Evolutionary conservation across 352 stramenopile genomes (phyloP), one percentile per base, ranked within the genome.

Genomic region (Phytophthora lateralis): DNA sequence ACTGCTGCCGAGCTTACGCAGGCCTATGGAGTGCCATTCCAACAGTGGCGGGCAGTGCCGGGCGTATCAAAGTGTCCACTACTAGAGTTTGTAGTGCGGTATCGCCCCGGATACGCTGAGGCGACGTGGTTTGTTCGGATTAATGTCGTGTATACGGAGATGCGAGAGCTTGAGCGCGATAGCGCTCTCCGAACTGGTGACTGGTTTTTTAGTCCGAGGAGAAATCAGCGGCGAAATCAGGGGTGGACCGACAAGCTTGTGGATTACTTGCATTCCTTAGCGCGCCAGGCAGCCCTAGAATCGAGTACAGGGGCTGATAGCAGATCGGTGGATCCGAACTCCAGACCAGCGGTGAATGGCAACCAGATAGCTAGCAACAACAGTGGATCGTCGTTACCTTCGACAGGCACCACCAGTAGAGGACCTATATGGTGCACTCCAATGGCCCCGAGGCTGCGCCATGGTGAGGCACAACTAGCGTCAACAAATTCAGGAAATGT

Each of bases 111-210:
- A 3, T 89, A 80, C 38, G 73, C 74, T 8, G 79, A 93, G 29
- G 85, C 87, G 12, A 93, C 87, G 26, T 96, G 87, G 87, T 93
- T 91, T 59, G 78, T 93, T 27, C 80, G 80, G 3, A 63, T 93
- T 27, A 96, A 96, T 63, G 87, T 96, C 15, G 77, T 96, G 34
- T 96, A 94, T 63, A 89, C 87, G 21, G 87, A 96, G 57, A 85
- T 93, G 75, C 79, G 92, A 42, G 85, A 92, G 44, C 88, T 94
- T 39, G 85, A 91, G 65, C 80, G 83, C 0, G 85, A 93, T 44
- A 80, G 71, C 4, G 58, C 67, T 8, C 58, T 85, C 32, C 76
- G 87, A 18, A 73, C 69, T 29, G 83, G 82, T 3, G 87, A 96
- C 50, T 93, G 81, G 84, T 93, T 96, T 45, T 90, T 83, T 69